Percentiles rank a stretch among this genome's conserved stretches.
Evolutionary conservation across 352 stramenopile species (phyloP).

Genomic region (Globisporangium okanoganense): DNA sequence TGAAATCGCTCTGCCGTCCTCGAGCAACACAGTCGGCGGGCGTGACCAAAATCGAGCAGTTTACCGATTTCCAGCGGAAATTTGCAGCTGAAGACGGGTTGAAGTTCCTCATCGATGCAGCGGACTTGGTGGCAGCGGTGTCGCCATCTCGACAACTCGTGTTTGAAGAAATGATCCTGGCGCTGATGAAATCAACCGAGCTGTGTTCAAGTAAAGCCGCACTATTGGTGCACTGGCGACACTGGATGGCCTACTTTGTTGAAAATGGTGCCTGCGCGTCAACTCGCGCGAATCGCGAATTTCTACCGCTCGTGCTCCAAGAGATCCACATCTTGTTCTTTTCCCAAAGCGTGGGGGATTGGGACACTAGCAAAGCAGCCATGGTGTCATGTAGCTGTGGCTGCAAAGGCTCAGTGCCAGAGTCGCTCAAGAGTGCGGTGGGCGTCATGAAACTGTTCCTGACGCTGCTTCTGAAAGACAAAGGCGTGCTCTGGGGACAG

Average conservation of each 20-base stretch:
- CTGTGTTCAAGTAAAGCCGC: conserved; percentile 1
- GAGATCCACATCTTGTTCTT: conserved; percentile 14
- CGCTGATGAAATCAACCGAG: conserved; percentile 13
- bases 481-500: conserved; percentile 16
- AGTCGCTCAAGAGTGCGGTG: conserved; percentile 10
- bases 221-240: conserved; percentile 16
- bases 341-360: background rate
- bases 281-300: conserved; percentile 6
- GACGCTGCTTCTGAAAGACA: conserved; percentile 9
- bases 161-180: conserved; percentile 17
- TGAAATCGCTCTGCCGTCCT: conserved; percentile 10
- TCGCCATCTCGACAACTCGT: conserved; percentile 5
- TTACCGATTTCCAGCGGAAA: conserved; percentile 12
- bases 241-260: conserved; percentile 19
- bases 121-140: background rate
- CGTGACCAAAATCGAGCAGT: background rate
- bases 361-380: background rate
- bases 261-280: conserved; percentile 13
- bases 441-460: conserved; percentile 16
- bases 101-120: conserved; percentile 12
- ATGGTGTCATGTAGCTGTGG: conserved; percentile 11
- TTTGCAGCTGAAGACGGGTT: conserved; percentile 12
- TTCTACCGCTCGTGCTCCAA: conserved; percentile 11
- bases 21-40: background rate
- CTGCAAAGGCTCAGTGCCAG: conserved; percentile 3